These are phyloP conservation scores for Pichia exigua DNA, from an alignment of 805 yeast species.

Conservation along the genomic window DNA sequence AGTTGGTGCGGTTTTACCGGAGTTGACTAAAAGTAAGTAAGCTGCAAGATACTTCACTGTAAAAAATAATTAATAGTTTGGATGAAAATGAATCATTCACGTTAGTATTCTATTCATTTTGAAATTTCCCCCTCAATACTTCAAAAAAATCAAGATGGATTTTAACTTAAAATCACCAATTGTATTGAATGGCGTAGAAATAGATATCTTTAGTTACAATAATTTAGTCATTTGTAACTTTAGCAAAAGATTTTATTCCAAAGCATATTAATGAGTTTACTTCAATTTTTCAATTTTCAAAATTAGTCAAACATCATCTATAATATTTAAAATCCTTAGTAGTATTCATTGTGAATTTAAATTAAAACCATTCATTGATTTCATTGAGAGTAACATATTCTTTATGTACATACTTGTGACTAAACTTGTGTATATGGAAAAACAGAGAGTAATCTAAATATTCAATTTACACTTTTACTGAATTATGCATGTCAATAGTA, in stretches of 20 bases:
- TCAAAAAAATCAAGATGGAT: neutral
- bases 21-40: conserved; percentile 81
- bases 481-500: neutral
- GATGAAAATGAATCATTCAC: neutral
- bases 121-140: neutral
- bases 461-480: neutral
- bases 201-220: no score
- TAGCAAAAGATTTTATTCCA: no score
- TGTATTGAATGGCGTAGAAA: no score
- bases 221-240: no score
- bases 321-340: no score
- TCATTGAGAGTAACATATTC: neutral
- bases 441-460: neutral
- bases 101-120: neutral
- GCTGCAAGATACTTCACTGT: conserved; percentile 88
- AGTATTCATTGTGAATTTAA: neutral
- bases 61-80: neutral
- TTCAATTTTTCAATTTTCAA: neutral
- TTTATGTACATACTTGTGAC: neutral
- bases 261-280: no score
- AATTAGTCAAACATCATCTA: neutral
- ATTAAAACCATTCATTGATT: neutral
- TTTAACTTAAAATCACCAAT: neutral
- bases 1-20: conserved; percentile 79
- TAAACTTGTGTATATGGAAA: neutral